Evolutionary conservation across 176 grass and related monocot genomes (phyloP), one percentile per base, ranked within the genome.

Genomic region (Panicum miliaceum): DNA sequence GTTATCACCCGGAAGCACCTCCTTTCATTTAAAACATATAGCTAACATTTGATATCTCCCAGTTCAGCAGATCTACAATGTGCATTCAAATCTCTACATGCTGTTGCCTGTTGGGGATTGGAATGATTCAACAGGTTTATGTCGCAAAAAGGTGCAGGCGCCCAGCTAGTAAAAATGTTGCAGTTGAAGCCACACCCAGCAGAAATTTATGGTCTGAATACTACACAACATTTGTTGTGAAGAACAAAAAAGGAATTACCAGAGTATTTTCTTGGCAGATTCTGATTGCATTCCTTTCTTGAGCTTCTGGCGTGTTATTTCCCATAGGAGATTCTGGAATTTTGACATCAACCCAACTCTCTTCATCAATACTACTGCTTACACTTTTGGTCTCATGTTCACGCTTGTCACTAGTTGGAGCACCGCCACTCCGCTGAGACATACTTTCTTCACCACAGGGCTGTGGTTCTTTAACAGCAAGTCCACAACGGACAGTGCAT

Each of bases 341-440:
- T 43, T 89, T 91, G 43, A 94, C 91, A 87, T 99, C 88, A 83
- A 99, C 86, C 97, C 97, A 99, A 51, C 78, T 91, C 45, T 96
- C 97, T 76, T 96, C 97, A 83, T 87, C 90, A 46, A 86, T 90
- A 35, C 64, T 78, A 46, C 86, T 86, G 59, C 76, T 88, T 64
- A 86, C 32, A 40, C 79, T 77, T 81, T 74, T 78, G 63, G 37
- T 60, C 37, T 88, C 86, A 1, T 86, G 81, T 26, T 82, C 90
- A 81, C 73, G 79, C 51, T 90, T 92, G 73, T 86, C 86, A 48
- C 59, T 63, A 75, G 48, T 71, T 80, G 59, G 37, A 82, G 69
- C 34, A 73, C 45, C 70, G 60, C 10, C 76, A 84, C 38, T 77
- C 64, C 46, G 58, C 41, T 90, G 89, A 84, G 85, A 56, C 66